These are phyloP conservation scores for Penicillium sp. DNA, from an alignment of 2,329 filamentous ascomycete genomes.

Conservation along the genomic window DNA sequence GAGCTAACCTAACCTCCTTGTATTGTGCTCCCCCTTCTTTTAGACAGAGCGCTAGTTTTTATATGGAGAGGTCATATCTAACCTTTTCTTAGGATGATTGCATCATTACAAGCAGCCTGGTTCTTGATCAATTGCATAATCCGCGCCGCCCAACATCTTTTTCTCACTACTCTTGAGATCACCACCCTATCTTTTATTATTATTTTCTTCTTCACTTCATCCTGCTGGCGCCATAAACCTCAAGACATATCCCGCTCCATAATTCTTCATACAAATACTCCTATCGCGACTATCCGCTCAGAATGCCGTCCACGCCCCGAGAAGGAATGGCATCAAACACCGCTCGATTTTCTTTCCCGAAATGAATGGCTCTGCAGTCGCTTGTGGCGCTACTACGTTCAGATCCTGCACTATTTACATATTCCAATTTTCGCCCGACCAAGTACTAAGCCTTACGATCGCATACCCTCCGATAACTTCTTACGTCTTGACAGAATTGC, in stretches of 20 bases:
- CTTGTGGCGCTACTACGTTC: constrained; percentile 8
- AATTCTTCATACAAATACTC: no score
- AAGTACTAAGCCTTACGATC: background rate
- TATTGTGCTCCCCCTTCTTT: background rate
- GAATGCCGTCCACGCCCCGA: background rate
- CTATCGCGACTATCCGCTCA: background rate
- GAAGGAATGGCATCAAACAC: constrained; percentile 7
- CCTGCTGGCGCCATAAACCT: constrained; percentile 7
- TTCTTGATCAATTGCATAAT: background rate
- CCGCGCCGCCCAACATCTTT: background rate
- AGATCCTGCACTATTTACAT: constrained; percentile 6
- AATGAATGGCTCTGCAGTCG: constrained; percentile 2
- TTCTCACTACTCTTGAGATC: constrained; percentile 9
- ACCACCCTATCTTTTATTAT: constrained; percentile 9
- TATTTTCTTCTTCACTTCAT: constrained; percentile 7
- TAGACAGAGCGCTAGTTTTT: no score
- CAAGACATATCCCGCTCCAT: background rate
- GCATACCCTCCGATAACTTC: no score
- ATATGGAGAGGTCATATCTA: no score
- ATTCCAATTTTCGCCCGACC: constrained; percentile 8
- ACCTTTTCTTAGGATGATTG: no score
- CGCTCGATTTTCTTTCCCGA: background rate
- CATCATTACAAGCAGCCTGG: no score
- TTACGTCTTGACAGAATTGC: no score
- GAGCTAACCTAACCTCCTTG: background rate